phyloP scores from a whole-genome alignment of 495 filamentous ascomycete species.

The Talaromyces proteolyticus region DNA sequence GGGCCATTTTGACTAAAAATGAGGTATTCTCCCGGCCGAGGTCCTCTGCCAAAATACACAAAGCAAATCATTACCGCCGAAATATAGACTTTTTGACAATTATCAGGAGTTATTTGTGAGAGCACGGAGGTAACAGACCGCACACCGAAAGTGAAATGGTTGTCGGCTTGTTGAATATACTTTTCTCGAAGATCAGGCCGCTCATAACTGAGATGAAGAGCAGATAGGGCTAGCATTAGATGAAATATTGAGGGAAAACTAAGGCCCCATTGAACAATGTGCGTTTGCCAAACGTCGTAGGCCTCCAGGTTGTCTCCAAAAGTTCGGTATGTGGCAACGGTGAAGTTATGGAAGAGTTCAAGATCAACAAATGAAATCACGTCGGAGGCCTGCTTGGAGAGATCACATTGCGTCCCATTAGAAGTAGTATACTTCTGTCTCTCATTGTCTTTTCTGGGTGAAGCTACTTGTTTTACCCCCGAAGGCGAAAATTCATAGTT shows the following conservation, averaged over 20 bases:
- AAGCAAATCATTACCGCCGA: conserved; percentile 39
- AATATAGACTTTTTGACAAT: conserved; percentile 41
- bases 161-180: conserved; percentile 31
- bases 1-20: conserved; percentile 33
- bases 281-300: conserved; percentile 27
- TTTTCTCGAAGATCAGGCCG: conserved; percentile 19
- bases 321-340: conserved; percentile 25
- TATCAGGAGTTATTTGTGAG: conserved; percentile 24
- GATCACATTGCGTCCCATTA: not conserved
- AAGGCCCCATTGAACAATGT: conserved; percentile 35
- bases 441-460: not conserved
- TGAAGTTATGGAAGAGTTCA: conserved; percentile 33
- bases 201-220: conserved; percentile 35
- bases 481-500: conserved; percentile 16
- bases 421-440: not conserved
- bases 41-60: conserved; percentile 40
- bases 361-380: conserved; percentile 26
- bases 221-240: conserved; percentile 36
- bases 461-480: not conserved
- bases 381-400: conserved; percentile 1
- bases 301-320: conserved; percentile 16
- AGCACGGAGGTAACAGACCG: conserved; percentile 33
- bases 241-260: conserved; percentile 38
- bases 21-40: conserved; percentile 30
- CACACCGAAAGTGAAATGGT: conserved; percentile 41